Percentiles rank a stretch among this genome's conserved stretches.
Evolutionary conservation across 164 flowering plant species (phyloP).

Genomic region (Vitis vinifera): ASM3070453v1 NC_081805.1:9382501-9383000

Average conservation of each 20-base stretch:
- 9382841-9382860: no score
- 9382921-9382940: no score
- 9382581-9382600: neutral
- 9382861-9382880: no score
- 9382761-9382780: no score
- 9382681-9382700: neutral
- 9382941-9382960: no score
- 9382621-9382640: neutral
- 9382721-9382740: constrained; percentile 24
- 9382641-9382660: constrained; percentile 15
- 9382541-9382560: constrained; percentile 23
- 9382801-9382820: no score
- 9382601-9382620: neutral
- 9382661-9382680: neutral
- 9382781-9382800: no score
- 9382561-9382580: constrained; percentile 20
- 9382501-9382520: neutral
- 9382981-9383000: no score
- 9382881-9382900: no score
- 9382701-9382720: neutral
- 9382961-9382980: no score
- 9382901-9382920: no score
- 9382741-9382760: constrained; percentile 3
- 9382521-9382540: constrained; percentile 19
- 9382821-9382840: no score